Evolutionary conservation across 805 yeast species (phyloP), one percentile per base, ranked within the genome.

Genomic region (Kuraishia molischiana): DNA sequence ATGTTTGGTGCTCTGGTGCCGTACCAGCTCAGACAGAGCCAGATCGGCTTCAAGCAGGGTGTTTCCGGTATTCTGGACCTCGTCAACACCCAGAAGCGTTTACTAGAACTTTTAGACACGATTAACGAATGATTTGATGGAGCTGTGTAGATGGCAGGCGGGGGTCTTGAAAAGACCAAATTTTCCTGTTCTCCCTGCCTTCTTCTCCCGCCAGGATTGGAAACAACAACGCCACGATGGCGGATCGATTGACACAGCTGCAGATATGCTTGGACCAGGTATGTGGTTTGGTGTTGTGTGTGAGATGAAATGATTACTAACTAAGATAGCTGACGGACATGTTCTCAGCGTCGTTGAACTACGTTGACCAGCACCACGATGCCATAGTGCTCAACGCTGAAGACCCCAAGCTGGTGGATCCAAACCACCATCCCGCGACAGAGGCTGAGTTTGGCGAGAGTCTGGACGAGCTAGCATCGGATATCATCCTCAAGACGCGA

Each of bases 211-310:
- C n/a, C n/a, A n/a, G n/a, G n/a, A n/a, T n/a, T n/a, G n/a, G n/a
- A n/a, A n/a, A n/a, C n/a, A n/a, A n/a, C n/a, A n/a, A n/a, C n/a
- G n/a, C n/a, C 19, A 11, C 30, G 19, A 80, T 84, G 94, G 69
- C 95, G 0, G 97, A 89, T 59, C 67, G 96, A 52, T 65, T 89
- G 28, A 85, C 96, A 2, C 97, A 89, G 54, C 69, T 89, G 19
- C 97, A 89, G 51, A 71, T 84, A 33, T 85, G 96, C 48, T 64
- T 89, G 28, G 97, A 89, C 56, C 87, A 75, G 54, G 64, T 60
- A 56, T 11, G 59, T 52, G 10, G 13, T 9, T 10, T 14, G 13
- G 14, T 5, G 15, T 5, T 37, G 14, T 24, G 13, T n/a, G 6
- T 22, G 29, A 33, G 15, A 8, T 19, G 15, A 8, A 6, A 24